Evolutionary conservation across 2,329 filamentous ascomycete species (phyloP), one percentile per base, ranked within the genome.

Genomic region (Daldinia eschscholtzii): DNA sequence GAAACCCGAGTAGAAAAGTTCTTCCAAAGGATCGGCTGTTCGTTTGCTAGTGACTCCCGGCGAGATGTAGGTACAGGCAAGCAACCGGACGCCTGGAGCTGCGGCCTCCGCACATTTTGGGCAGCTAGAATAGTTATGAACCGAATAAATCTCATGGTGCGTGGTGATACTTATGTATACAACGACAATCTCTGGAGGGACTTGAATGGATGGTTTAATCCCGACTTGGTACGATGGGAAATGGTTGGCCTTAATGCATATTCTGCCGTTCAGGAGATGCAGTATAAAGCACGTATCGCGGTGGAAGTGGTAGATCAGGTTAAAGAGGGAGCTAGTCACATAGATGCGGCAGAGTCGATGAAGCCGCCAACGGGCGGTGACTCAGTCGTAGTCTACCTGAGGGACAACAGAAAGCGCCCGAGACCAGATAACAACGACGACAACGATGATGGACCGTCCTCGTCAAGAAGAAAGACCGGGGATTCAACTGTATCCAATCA

Each of bases 161-260:
- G n/a, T 0, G 7, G 5, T 30, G 44, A 7, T 30, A 3, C 3
- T 15, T 50, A 33, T 0, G 4, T 7, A 6, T 70, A 72, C 26
- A 2, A 62, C n/a, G 65, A 70, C 5, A 37, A 5, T 0, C 26
- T 77, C 23, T 77, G 73, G 73, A 7, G 23, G 3, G 53, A 60
- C 1, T 23, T 74, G 9, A 63, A 56, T 26, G 72, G 72, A 18
- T 76, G 71, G 71, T 73, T 75, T 33, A 69, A 76, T 57, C 58
- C 71, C 2, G 59, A 72, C 6, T 61, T 68, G 3, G 68, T 73
- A 33, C 72, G 75, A 35, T 71, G 67, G 57, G 75, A 77, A 67
- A 77, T 77, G 75, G 71, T 71, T 7, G 73, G 74, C 20, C 62
- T 68, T 9, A 69, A 65, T 53, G 73, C 72, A 10, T 70, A 64